phyloP scores from a whole-genome alignment of 768 basidiomycete species.

The Strobilomyces dryophilus region DNA sequence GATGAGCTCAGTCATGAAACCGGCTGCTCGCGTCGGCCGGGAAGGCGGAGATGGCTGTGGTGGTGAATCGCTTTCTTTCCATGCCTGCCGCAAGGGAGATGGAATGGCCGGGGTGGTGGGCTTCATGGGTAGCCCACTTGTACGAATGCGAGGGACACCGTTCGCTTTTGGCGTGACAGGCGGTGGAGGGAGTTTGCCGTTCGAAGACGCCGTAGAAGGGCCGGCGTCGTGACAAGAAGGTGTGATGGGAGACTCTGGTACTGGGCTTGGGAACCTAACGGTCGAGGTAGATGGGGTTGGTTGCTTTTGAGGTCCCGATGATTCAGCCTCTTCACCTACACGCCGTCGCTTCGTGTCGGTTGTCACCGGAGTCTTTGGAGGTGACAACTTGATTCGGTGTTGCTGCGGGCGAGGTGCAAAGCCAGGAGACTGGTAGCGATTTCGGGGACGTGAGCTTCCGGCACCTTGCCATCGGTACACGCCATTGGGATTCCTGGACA shows the following conservation, averaged over 20 bases:
- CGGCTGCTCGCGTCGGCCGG: constrained; percentile 60
- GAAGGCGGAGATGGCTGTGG: constrained; percentile 30
- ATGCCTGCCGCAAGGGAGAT: constrained; percentile 73
- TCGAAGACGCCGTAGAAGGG: constrained; percentile 26
- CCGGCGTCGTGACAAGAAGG: constrained; percentile 25
- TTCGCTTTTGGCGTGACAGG: constrained; percentile 28
- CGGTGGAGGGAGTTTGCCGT: constrained; percentile 22
- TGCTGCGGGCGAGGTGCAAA: constrained; percentile 55
- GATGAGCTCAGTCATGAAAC: constrained; percentile 64
- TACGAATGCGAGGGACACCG: constrained; percentile 36
- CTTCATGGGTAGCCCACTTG: constrained; percentile 38
- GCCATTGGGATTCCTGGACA: constrained; percentile 73
- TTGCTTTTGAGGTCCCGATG: constrained; percentile 33
- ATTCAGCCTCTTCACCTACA: constrained; percentile 44
- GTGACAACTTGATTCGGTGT: constrained; percentile 41
- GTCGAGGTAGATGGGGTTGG: constrained; percentile 26
- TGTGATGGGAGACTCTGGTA: constrained; percentile 32
- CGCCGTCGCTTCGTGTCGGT: constrained; percentile 60
- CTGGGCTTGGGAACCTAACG: constrained; percentile 18
- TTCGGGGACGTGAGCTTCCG: constrained; percentile 65
- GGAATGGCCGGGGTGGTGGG: constrained; percentile 62
- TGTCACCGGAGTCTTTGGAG: constrained; percentile 34
- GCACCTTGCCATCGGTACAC: constrained; percentile 70
- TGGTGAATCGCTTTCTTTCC: constrained; percentile 47
- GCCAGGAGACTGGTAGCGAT: constrained; percentile 70